Evolutionary conservation across 768 basidiomycete genomes (phyloP), one percentile per base, ranked within the genome.

Genomic region (Boletus tylopilopsis): DNA sequence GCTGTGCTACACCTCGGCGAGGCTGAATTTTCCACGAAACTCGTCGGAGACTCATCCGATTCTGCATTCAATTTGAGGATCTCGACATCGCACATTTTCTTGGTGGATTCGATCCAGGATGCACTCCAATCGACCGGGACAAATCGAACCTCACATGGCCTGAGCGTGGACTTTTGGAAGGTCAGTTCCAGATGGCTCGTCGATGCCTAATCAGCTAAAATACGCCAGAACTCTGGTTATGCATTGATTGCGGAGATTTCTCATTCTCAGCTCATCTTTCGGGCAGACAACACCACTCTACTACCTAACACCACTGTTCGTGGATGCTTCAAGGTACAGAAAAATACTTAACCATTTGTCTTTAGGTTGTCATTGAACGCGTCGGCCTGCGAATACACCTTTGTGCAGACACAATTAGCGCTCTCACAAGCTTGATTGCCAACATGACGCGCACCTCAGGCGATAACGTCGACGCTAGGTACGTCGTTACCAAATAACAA

Each of bases 371-470:
- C n/a, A 63, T 88, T 22, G 73, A 82, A 44, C 74, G 69, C 13
- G 68, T 81, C 30, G 70, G 68, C 16, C 64, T 91, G 5, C 75
- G 75, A 34, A 56, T 90, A 37, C 84, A 87, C 61, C 72, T 90
- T 22, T 90, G 88, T 60, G 90, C 91, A 11, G 90, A 93, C 64
- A 87, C 89, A 1, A 67, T 85, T 47, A 67, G 73, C 7, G 78
- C 80, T 1, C 66, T 92, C 24, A 70, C 76, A 1, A 73, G 76
- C 5, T 80, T 90, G 58, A 73, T 76, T 27, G 64, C 70, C 21
- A 80, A 84, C 58, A 56, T 88, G 44, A 64, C 67, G 2, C 68
- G 73, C n/a, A 60, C 72, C 7, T 74, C 80, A 57, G 68, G 67
- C 25, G 58, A 72, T 22, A 53, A 34, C 24, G 25, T 65, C 6